A percentile compares a stretch with the other conserved stretches of the same genome.
These are phyloP conservation scores for Mycena filopes DNA, from an alignment of 768 basidiomycete genomes.

Conservation along the genomic window DNA sequence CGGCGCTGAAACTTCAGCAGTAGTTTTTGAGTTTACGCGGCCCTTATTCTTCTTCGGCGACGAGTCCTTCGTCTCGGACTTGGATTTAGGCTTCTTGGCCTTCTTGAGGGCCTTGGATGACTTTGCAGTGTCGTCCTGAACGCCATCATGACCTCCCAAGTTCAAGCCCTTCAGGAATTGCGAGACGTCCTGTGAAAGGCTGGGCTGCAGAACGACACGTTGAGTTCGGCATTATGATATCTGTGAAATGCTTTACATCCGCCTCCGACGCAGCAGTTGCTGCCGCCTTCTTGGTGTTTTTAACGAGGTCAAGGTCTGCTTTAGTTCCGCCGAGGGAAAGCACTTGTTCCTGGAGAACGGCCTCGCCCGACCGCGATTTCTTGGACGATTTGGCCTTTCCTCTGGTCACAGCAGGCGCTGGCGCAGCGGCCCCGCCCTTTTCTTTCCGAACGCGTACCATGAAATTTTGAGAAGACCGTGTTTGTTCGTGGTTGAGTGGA, in stretches of 20 bases:
- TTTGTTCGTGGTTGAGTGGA: conserved; percentile 13
- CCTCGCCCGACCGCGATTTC: conserved; percentile 28
- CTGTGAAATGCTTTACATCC: conserved; percentile 42
- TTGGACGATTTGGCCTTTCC: conserved; percentile 27
- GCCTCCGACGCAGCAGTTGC: conserved; percentile 40
- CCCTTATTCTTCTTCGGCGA: conserved; percentile 26
- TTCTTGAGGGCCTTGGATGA: conserved; percentile 29
- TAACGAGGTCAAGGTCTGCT: conserved; percentile 58
- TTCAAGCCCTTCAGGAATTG: conserved; percentile 58
- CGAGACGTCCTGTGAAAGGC: conserved; percentile 56
- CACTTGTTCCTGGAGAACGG: conserved; percentile 45
- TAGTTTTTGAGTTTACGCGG: conserved; percentile 21
- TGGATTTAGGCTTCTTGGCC: conserved; percentile 7
- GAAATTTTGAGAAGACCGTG: conserved; percentile 10
- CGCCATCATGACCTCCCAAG: conserved; percentile 34
- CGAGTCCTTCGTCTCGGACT: conserved; percentile 29
- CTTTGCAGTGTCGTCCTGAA: conserved; percentile 19
- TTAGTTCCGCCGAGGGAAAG: conserved; percentile 58
- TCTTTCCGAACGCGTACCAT: conserved; percentile 41
- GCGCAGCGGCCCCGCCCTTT: conserved; percentile 31
- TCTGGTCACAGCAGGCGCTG: conserved; percentile 11
- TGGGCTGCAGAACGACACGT: conserved; percentile 42
- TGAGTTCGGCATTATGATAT: conserved; percentile 3
- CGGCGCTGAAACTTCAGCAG: neutral
- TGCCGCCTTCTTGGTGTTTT: conserved; percentile 48